Evolutionary conservation across 768 basidiomycete genomes (phyloP), one percentile per base, ranked within the genome.

Genomic region (Hemileccinum impolitum): DNA sequence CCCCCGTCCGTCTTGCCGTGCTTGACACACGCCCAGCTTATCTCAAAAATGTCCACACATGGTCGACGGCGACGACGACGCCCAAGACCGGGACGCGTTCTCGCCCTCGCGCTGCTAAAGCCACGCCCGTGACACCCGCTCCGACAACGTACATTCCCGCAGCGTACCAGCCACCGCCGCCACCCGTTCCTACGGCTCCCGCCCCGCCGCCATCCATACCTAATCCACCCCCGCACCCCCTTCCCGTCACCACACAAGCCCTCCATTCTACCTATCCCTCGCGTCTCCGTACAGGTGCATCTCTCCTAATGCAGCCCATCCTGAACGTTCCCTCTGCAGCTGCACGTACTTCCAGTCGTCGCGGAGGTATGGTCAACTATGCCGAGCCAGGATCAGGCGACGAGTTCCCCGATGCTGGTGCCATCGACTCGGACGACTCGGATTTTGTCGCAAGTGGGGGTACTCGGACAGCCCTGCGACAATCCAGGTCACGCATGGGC

Each of bases 251-350:
- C 0, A 67, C 78, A 0, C 95, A 97, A 63, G 94, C 87, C 0
- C 70, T 83, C 13, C 76, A 81, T 48, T 86, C 91, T 0, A 87
- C 90, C 2, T 98, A 96, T 65, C 74, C 93, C 0, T 88, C 94
- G 6, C 80, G 95, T n/a, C 72, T 98, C 44, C 84, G 89, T 21
- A 94, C 95, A 0, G 96, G 96, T 14, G 78, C 87, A 3, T 87
- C 91, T 0, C 81, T 93, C 6, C 81, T 99, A 56, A 78, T 98
- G 69, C 96, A 99, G 61, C 96, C 96, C 17, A 81, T 91, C 58
- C 59, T 81, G 11, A 67, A 74, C 31, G 69, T 64, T 1, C 32
- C 72, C n/a, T 55, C 77, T 8, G 61, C 80, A 1, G 56, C 74
- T 8, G 66, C 64, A 8, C 73, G 80, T n/a, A 64, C 75, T 1